Percentiles rank a stretch among this genome's conserved stretches.
Evolutionary conservation across 2,329 filamentous ascomycete genomes (phyloP).

Genomic region (Fusarium chlamydosporum): DNA sequence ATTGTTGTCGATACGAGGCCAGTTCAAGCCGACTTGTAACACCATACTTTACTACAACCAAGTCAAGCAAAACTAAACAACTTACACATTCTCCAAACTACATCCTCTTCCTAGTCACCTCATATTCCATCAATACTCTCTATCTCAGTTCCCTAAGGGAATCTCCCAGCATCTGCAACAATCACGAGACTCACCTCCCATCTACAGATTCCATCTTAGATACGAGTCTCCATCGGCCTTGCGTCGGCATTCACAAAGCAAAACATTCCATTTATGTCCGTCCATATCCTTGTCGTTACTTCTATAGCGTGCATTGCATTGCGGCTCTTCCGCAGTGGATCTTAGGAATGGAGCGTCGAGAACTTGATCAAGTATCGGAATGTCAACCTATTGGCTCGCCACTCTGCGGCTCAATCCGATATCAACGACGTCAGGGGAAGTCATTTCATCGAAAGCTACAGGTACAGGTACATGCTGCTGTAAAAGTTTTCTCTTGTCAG

Average conservation of each 20-base stretch:
- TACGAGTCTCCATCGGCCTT: slow-evolving; percentile 42
- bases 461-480: not conserved
- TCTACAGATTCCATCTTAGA: slow-evolving; percentile 35
- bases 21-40: not conserved
- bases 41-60: not conserved
- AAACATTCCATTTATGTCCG: slow-evolving; percentile 4
- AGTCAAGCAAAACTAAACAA: not conserved
- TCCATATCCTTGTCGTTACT: not conserved
- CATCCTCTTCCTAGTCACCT: not conserved
- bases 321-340: slow-evolving; percentile 49
- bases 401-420: slow-evolving; percentile 41
- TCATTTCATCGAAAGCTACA: not conserved
- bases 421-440: slow-evolving; percentile 42
- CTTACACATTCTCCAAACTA: rapidly evolving
- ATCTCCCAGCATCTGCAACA: slow-evolving; percentile 5
- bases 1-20: not conserved
- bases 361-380: slow-evolving; percentile 27
- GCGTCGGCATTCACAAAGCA: slow-evolving; percentile 47
- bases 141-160: not conserved
- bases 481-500: slow-evolving; percentile 5
- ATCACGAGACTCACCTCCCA: slow-evolving; percentile 15
- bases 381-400: slow-evolving; percentile 35
- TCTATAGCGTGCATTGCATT: slow-evolving; percentile 21
- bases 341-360: slow-evolving; percentile 38
- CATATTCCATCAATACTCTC: slow-evolving; percentile 9